A percentile compares a stretch with the other conserved stretches of the same genome.
phyloP scores from a whole-genome alignment of 2,329 filamentous ascomycete genomes.

The Acrocalymma vagum region DNA sequence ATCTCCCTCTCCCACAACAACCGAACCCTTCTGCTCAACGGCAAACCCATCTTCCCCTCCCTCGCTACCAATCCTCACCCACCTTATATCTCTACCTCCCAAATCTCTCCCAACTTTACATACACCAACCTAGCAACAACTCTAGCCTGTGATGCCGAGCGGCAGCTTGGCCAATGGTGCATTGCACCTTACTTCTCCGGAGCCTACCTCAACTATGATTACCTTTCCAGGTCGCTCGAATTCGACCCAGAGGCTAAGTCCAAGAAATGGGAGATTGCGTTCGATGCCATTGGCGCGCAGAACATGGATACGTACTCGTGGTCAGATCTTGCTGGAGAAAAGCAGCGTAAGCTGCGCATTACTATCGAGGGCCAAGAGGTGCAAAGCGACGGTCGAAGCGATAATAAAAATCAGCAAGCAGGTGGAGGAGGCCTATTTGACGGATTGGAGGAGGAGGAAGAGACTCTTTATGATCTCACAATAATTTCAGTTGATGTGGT shows the following conservation, averaged over 20 bases:
- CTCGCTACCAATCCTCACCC: conserved; percentile 34
- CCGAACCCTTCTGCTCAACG: conserved; percentile 35
- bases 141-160: conserved; percentile 23
- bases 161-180: conserved; percentile 9
- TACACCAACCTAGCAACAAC: conserved; percentile 31
- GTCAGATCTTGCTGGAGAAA: no score
- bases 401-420: conserved; percentile 14
- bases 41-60: conserved; percentile 31
- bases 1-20: conserved; percentile 38
- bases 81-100: conserved; percentile 23
- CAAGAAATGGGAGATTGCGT: conserved; percentile 36
- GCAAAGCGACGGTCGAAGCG: conserved; percentile 13
- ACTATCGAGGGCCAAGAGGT: conserved; percentile 28
- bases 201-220: conserved; percentile 27
- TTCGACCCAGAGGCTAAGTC: conserved; percentile 17
- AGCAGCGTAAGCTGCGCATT: no score
- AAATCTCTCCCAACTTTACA: conserved; percentile 31
- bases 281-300: conserved; percentile 41
- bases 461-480: conserved; percentile 29
- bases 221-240: conserved; percentile 21
- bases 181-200: conserved; percentile 16
- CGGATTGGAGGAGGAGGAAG: conserved; percentile 18
- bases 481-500: conserved; percentile 34
- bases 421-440: conserved; percentile 29
- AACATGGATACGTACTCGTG: no score